phyloP scores from a whole-genome alignment of 352 stramenopile species.

The Plasmopara viticola region DNA sequence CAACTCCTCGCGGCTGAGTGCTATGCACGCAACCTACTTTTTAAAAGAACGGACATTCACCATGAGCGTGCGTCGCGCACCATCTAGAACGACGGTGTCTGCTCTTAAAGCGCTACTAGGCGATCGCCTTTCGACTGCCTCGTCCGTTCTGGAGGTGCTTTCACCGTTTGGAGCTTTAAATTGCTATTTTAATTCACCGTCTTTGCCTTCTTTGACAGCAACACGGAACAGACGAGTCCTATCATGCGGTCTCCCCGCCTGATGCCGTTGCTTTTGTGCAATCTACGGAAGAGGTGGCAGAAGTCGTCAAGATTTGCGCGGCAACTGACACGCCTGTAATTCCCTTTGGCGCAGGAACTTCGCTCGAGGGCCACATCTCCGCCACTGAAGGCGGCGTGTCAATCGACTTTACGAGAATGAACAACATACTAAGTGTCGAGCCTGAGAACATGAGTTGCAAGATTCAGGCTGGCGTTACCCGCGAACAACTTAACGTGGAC shows the following conservation, averaged over 20 bases:
- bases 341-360: conserved; percentile 90
- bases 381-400: conserved; percentile 85
- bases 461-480: conserved; percentile 92
- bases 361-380: conserved; percentile 95
- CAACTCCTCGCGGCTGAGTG: conserved; percentile 13
- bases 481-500: conserved; percentile 87
- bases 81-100: conserved; percentile 30
- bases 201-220: conserved; percentile 30
- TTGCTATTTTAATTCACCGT: conserved; percentile 1
- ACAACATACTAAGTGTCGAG: conserved; percentile 61
- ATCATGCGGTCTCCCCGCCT: conserved; percentile 79
- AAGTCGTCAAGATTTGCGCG: conserved; percentile 88
- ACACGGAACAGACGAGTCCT: conserved; percentile 89
- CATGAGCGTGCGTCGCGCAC: conserved; percentile 23
- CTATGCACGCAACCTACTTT: conserved; percentile 13
- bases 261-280: conserved; percentile 85
- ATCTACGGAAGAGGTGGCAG: conserved; percentile 82
- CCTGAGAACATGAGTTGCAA: conserved; percentile 86
- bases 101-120: conserved; percentile 53
- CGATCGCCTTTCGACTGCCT: conserved; percentile 64
- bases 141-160: conserved; percentile 50
- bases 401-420: conserved; percentile 86
- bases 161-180: background rate
- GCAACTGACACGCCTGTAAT: conserved; percentile 87
- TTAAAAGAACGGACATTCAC: conserved; percentile 14